Conservation (phyloP, 1,284 basidiomycete species). For the Malassezia globosa region DNA sequence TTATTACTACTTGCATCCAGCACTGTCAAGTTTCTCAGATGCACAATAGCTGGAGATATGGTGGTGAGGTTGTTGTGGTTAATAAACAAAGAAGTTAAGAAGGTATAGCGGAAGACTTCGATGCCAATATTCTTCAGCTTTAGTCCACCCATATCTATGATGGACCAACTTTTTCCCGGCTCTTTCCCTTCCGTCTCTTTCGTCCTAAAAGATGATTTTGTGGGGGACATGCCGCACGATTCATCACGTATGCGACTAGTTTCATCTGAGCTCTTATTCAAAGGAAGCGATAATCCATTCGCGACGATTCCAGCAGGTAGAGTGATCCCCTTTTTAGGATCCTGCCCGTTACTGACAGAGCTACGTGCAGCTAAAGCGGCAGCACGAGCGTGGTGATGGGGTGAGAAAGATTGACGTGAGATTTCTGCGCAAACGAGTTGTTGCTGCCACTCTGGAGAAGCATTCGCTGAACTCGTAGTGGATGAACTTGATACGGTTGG, state of each 20-base stretch:
- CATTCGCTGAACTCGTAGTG: slow-evolving; percentile 19
- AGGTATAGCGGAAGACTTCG: slow-evolving; percentile 75
- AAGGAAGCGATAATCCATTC: slow-evolving; percentile 47
- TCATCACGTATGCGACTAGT: slow-evolving; percentile 10
- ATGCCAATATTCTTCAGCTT: slow-evolving; percentile 78
- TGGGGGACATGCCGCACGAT: slow-evolving; percentile 11
- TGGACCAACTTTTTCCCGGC: slow-evolving; percentile 57
- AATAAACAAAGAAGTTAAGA: slow-evolving; percentile 88
- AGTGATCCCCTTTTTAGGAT: slow-evolving; percentile 49
- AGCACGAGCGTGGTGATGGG: slow-evolving; percentile 54
- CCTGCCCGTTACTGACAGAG: slow-evolving; percentile 49
- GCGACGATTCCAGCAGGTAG: slow-evolving; percentile 39
- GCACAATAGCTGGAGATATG: slow-evolving; percentile 72
- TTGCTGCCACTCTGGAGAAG: slow-evolving; percentile 40
- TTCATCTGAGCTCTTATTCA: slow-evolving; percentile 11
- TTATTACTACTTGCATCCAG: slow-evolving; percentile 88
- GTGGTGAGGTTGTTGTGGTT: slow-evolving; percentile 81
- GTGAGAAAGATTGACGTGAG: slow-evolving; percentile 51
- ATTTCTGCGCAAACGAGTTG: slow-evolving; percentile 44
- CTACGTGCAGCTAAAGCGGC: slow-evolving; percentile 53
- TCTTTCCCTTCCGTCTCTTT: slow-evolving; percentile 5
- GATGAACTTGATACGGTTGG: slow-evolving; percentile 10
- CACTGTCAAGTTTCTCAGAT: slow-evolving; percentile 72
- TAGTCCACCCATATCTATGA: slow-evolving; percentile 91
- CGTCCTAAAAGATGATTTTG: slow-evolving; percentile 17